phyloP scores from a whole-genome alignment of 208 protist species.

The Trypanosoma platydactyli region DNA sequence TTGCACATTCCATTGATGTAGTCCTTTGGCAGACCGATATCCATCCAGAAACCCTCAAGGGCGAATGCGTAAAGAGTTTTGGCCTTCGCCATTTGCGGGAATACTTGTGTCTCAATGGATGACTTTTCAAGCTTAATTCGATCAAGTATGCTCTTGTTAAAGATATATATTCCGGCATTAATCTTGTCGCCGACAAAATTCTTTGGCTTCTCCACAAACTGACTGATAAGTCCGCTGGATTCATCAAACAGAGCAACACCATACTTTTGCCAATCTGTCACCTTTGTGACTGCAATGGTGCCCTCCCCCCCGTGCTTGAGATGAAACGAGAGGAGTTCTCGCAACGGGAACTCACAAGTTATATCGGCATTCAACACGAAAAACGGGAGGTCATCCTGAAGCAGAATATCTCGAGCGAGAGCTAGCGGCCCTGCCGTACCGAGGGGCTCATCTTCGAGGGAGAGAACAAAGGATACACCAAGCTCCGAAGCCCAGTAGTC shows the following conservation, averaged over 20 bases:
- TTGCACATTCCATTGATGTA: conserved; percentile 90
- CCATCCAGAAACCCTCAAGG: conserved; percentile 98
- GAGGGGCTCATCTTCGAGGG: conserved; percentile 94
- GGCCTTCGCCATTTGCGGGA: conserved; percentile 93
- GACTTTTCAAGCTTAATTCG: conserved; percentile 92
- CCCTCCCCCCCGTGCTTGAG: conserved; percentile 94
- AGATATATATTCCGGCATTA: conserved; percentile 98
- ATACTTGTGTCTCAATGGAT: conserved; percentile 97
- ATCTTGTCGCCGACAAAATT: conserved; percentile 96
- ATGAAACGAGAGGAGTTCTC: conserved; percentile 95
- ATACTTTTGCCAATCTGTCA: conserved; percentile 97
- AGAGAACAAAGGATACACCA: conserved; percentile 95
- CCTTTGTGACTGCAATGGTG: conserved; percentile 96
- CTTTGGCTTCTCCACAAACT: conserved; percentile 97
- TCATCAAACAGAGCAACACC: conserved; percentile 96
- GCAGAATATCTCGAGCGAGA: conserved; percentile 89
- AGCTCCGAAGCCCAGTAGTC: conserved; percentile 86
- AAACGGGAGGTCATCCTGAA: conserved; percentile 92
- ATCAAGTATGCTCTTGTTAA: conserved; percentile 94
- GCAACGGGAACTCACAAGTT: conserved; percentile 95
- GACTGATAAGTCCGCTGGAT: conserved; percentile 78
- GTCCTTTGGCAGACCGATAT: conserved; percentile 96
- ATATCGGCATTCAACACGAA: conserved; percentile 99
- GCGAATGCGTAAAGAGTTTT: conserved; percentile 95
- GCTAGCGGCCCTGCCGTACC: conserved; percentile 97